These are phyloP conservation scores for Rhodomyrtus tomentosa DNA, from an alignment of 345 rosid genomes.

Conservation along the genomic window DNA sequence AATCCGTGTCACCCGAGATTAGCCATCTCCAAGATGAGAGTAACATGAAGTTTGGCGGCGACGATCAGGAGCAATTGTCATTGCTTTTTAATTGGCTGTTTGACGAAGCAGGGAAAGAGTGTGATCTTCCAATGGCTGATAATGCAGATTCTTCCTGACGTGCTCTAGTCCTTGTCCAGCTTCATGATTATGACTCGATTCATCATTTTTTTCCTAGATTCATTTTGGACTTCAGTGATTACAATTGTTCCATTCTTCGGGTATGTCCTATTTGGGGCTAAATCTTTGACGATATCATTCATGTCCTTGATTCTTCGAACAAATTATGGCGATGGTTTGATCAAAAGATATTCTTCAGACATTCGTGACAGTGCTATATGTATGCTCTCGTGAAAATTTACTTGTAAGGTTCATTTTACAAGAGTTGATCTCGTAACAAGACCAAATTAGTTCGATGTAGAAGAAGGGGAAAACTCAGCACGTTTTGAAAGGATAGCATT, in stretches of 20 bases:
- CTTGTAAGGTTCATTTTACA: neutral
- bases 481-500: neutral
- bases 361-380: neutral
- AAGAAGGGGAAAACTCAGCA: neutral
- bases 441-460: neutral
- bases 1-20: conserved; percentile 8
- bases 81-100: conserved; percentile 20
- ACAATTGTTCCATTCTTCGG: neutral
- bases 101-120: neutral
- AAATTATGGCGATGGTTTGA: neutral
- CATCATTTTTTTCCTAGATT: neutral
- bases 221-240: neutral
- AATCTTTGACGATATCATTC: neutral
- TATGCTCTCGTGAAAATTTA: neutral
- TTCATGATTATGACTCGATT: neutral
- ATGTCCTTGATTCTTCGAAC: neutral
- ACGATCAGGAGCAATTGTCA: neutral
- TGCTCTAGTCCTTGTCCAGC: neutral
- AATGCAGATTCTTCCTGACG: neutral
- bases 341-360: neutral
- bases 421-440: neutral
- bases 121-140: conserved; percentile 8
- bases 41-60: neutral
- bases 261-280: neutral
- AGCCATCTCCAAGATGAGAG: conserved; percentile 9